Conservation (phyloP, 78 protist genomes). For the Paratrimastix pyriformis region DNA sequence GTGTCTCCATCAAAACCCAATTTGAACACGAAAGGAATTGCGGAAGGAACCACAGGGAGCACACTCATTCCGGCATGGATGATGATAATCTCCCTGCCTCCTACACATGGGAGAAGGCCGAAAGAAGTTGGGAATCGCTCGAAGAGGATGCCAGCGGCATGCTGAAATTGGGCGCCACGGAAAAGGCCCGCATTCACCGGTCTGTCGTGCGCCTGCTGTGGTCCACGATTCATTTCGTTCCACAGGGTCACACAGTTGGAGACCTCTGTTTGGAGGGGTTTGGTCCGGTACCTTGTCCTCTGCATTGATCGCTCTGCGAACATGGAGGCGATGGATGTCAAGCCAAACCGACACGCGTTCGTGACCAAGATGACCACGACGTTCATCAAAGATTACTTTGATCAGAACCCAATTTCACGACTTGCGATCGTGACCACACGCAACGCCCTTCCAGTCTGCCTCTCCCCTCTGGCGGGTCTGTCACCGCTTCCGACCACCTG, state of each 20-base stretch:
- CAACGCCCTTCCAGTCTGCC: conserved; percentile 15
- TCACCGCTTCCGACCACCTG: too few species aligned
- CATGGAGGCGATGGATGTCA: conserved; percentile 32
- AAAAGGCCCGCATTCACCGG: not conserved
- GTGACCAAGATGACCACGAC: conserved; percentile 2
- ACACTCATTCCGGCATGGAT: too few species aligned
- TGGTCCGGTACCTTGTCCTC: conserved; percentile 57
- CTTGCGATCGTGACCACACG: conserved; percentile 51
- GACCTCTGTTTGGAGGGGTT: conserved; percentile 33
- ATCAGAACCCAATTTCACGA: conserved; percentile 72
- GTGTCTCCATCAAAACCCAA: too few species aligned
- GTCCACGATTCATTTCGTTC: not conserved
- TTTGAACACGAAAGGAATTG: too few species aligned
- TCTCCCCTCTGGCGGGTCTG: too few species aligned
- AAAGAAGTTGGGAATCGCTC: not conserved
- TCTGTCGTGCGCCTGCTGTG: not conserved
- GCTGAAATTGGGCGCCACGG: not conserved
- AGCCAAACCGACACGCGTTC: conserved; percentile 41
- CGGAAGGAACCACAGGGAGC: too few species aligned
- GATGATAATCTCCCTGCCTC: too few species aligned
- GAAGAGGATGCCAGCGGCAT: not conserved
- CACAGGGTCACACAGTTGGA: not conserved
- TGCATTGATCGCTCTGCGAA: conserved; percentile 44
- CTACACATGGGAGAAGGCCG: too few species aligned
- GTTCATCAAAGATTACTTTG: conserved; percentile 60